Evolutionary conservation across 805 yeast species (phyloP), one percentile per base, ranked within the genome.

Genomic region (Pachysolen tannophilus): DNA sequence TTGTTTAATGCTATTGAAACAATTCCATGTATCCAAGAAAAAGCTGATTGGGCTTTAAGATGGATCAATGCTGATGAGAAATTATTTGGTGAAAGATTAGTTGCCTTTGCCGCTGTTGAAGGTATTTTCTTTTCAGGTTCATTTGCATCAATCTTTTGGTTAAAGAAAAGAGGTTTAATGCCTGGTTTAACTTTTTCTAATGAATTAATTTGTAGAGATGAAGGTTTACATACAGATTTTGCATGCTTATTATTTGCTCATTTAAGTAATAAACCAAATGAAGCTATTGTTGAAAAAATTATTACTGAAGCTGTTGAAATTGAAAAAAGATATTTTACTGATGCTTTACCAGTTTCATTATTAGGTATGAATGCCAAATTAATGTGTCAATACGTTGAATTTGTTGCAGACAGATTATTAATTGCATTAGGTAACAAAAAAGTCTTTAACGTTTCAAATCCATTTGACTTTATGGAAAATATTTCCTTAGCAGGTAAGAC

Each of bases 81-180:
- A 13, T 70, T 87, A 47, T 90, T 86, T 53, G 97, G 80, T 50
- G 97, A 90, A 73, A 82, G 98, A 61, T 75, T 90, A 53, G 94
- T 92, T 43, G 98, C 98, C 14, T 90, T 92, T 56, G 97, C 97
- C 43, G 97, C 98, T 43, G 95, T 90, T 41, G 98, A 90, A 68
- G 98, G 98, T 69, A 85, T 92, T 44, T 90, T 90, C 79, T 90
- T 90, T 74, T 82, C 94, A 30, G 98, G 98, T 45, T 92, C 97
- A 3, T 90, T 90, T 58, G 98, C 98, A 33, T 87, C 97, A 35
- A 87, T 90, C 58, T 90, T 90, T 71, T 90, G 98, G 98, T 78
- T 90, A 56, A 90, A 92, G 78, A 90, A 90, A 78, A 82, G 96
- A 63, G 98, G 98, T 59, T 71, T 90, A 57, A 90, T 90, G 98